phyloP scores from a whole-genome alignment of 108 stramenopile genomes.

The Aurantiochytrium sp. region DNA sequence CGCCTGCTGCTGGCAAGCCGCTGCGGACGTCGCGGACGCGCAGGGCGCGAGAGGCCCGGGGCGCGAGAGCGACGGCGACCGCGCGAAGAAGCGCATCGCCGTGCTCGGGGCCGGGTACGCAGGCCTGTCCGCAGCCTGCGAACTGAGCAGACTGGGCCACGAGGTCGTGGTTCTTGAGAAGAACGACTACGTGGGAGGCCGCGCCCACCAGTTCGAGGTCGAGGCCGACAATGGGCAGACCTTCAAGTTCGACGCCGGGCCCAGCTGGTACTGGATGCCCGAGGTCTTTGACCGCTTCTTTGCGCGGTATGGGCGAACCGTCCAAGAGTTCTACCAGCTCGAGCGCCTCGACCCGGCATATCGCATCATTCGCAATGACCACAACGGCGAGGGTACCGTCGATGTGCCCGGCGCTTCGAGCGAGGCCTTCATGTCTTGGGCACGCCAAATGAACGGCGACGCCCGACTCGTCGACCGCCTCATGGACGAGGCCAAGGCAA shows the following conservation, averaged over 20 bases:
- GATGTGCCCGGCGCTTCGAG: not conserved
- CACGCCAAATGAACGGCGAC: not conserved
- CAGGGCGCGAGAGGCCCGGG: no score
- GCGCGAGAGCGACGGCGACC: no score
- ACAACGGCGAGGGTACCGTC: not conserved
- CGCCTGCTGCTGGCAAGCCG: no score
- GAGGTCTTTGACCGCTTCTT: slow-evolving; percentile 15
- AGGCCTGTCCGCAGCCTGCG: not conserved
- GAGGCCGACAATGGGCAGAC: not conserved
- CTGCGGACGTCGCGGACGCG: no score
- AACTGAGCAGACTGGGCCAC: not conserved
- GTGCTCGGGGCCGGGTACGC: not conserved
- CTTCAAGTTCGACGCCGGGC: slow-evolving; percentile 15
- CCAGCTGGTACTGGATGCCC: slow-evolving; percentile 21
- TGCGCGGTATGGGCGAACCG: not conserved
- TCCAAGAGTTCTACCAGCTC: not conserved
- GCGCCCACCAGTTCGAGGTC: not conserved
- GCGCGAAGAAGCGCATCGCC: not conserved
- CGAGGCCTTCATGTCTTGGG: not conserved
- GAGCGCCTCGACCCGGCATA: not conserved
- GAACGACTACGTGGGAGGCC: not conserved
- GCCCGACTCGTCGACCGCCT: not conserved
- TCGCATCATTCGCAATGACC: not conserved
- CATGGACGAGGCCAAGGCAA: not conserved
- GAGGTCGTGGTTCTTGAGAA: not conserved